Base-by-base conservation (phyloP, 208 protist genomes). In the Acanthamoeba lugdunensis region DNA sequence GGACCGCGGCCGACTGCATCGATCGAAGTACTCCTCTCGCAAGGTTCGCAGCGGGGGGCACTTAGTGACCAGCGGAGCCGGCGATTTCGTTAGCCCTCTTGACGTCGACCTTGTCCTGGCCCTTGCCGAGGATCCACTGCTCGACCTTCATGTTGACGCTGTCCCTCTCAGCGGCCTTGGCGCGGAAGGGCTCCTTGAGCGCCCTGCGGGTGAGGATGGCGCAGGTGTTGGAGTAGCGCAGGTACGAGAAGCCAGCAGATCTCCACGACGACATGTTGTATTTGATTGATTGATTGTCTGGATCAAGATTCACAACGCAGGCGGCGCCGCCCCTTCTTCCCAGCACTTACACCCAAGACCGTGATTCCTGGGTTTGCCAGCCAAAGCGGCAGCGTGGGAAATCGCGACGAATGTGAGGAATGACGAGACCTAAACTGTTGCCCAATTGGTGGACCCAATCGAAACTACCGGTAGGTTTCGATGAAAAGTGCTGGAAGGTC, bases 81-180 rank as follows among this genome's bases (percentile, higher is more conserved):
- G 28, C 75, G 21, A 84, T 37, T n/a, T 84, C 75, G 75, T 11
- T 33, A 30, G 48, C 75, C 16, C 23, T 84, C 28, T 84, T 84
- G 21, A 58, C 11, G 45, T 84, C 48, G 9, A 23, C n/a, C 48
- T 84, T 84, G 75, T 84, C 75, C 48, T 84, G 75, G 33, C 75
- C 75, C 48, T 90, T 90, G 84, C 84, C 84, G 25, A 25, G n/a
- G 37, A 73, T 45, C 84, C 84, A 90, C 30, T 63, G 56, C 84
- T 90, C 84, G 56, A 69, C 33, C 58, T 71, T 90, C 56, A 90
- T 90, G 84, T 71, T 90, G 84, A 90, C 84, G 84, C 33, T 52
- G 18, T 90, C 84, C 41, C 84, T 37, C 33, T 90, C 84, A n/a
- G 37, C 28, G 54, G 84, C 84, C 84, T 69, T 90, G 56, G 54